Evolutionary conservation across 306 rosid genomes (phyloP).

Genomic region (Inga oerstediana): DNA sequence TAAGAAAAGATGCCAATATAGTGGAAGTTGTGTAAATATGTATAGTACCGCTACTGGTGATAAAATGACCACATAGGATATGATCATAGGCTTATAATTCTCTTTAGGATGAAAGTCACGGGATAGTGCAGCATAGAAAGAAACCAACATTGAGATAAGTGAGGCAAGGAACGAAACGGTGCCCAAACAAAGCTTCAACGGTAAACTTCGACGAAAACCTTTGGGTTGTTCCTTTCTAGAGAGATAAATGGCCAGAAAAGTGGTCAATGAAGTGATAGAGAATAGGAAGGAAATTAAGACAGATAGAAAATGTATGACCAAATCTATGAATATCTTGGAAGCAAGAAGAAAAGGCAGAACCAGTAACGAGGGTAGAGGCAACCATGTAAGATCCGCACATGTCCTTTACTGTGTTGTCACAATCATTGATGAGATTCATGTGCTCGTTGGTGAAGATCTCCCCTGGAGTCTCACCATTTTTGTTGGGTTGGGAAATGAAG

Average conservation of each 20-base stretch:
- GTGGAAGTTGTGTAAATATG: neutral
- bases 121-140: neutral
- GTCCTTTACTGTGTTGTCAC: neutral
- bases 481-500: neutral
- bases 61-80: neutral
- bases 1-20: neutral
- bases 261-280: neutral
- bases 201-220: neutral
- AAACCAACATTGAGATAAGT: neutral
- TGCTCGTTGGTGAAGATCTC: conserved; percentile 9
- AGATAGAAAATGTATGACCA: neutral
- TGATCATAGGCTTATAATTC: neutral
- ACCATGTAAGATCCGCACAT: conserved; percentile 18
- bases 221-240: neutral
- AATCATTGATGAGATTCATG: neutral
- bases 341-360: neutral
- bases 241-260: neutral
- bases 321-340: neutral
- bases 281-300: neutral
- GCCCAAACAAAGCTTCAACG: neutral
- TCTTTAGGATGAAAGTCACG: neutral
- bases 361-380: neutral
- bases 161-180: neutral
- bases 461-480: neutral
- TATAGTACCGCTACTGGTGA: neutral